Conservation (phyloP, 352 stramenopile species). For the Plasmopara viticola region DNA sequence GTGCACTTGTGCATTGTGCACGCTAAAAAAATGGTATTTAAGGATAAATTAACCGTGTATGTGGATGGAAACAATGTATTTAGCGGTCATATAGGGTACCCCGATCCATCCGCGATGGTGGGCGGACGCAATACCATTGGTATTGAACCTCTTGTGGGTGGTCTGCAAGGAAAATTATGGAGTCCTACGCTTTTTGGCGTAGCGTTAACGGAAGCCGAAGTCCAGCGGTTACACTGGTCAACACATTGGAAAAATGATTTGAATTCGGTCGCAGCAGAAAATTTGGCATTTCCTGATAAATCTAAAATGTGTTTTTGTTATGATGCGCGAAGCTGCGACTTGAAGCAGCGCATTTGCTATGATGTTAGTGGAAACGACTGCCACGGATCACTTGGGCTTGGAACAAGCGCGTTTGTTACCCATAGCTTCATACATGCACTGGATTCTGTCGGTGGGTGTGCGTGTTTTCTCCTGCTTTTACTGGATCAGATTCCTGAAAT, state of each 20-base stretch:
- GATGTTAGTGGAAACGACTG: slow-evolving; percentile 75
- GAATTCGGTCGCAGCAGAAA: slow-evolving; percentile 53
- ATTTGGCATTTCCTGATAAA: slow-evolving; percentile 55
- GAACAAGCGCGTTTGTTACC: slow-evolving; percentile 56
- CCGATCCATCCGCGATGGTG: slow-evolving; percentile 58
- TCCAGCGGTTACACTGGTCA: slow-evolving; percentile 67
- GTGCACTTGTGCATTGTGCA: slow-evolving; percentile 75
- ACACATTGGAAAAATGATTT: slow-evolving; percentile 72
- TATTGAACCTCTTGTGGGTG: slow-evolving; percentile 37
- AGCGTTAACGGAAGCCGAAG: slow-evolving; percentile 50
- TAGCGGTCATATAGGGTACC: slow-evolving; percentile 64
- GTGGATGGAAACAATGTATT: slow-evolving; percentile 54
- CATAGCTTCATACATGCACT: slow-evolving; percentile 60
- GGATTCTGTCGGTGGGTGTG: slow-evolving; percentile 58
- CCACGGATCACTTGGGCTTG: slow-evolving; percentile 60
- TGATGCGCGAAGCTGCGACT: slow-evolving; percentile 64
- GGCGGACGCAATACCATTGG: slow-evolving; percentile 72
- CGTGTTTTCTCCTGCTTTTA: slow-evolving; percentile 64
- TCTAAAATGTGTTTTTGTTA: slow-evolving; percentile 79
- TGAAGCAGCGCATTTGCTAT: slow-evolving; percentile 45
- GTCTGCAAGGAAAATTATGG: slow-evolving; percentile 66
- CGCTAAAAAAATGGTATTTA: slow-evolving; percentile 86
- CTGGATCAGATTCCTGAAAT: slow-evolving; percentile 75
- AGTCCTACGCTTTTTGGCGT: slow-evolving; percentile 71
- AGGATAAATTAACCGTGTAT: slow-evolving; percentile 76